Evolutionary conservation across 352 stramenopile genomes (phyloP), one percentile per base, ranked within the genome.

Genomic region (Phytophthora ramorum): DNA sequence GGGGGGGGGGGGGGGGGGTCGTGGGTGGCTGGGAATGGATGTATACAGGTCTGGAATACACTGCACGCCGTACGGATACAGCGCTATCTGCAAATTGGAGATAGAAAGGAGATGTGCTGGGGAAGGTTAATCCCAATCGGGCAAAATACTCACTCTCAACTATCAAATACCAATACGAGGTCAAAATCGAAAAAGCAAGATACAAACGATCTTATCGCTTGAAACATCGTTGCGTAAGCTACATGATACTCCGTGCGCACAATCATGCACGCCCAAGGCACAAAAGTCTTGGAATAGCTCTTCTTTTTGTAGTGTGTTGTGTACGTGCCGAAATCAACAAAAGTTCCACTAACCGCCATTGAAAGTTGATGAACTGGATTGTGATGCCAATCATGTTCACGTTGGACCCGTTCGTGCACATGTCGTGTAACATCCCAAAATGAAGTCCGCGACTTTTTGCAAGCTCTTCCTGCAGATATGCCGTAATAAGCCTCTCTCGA

Each of bases 261-360:
- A 34, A 78, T 72, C 48, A 75, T 64, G 26, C 66, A 75, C 12
- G 20, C 41, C 37, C 48, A 70, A 7, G 65, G 66, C 0, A 75
- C 58, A 46, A 59, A 75, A 8, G 58, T 70, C 58, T 78, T 78
- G 5, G 65, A 43, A 14, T 58, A 72, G 1, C 9, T 22, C 7
- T 62, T 56, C 1, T 44, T 32, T 1, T 38, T 28, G 43, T 72
- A 70, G 12, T 53, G 47, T 0, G 60, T 73, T 0, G 41, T 55
- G 46, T 71, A 75, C 0, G 66, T 78, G 7, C 61, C 71, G 19
- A 79, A 76, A n/a, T 66, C 53, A 0, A 75, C 50, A 0, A 73
- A 22, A 0, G 66, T 71, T n/a, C n/a, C n/a, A n/a, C n/a, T n/a
- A n/a, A n/a, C n/a, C n/a, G n/a, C n/a, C n/a, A n/a, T n/a, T n/a